Conservation (phyloP, 176 grass and related monocot species). For the Avena atlantica region DNA sequence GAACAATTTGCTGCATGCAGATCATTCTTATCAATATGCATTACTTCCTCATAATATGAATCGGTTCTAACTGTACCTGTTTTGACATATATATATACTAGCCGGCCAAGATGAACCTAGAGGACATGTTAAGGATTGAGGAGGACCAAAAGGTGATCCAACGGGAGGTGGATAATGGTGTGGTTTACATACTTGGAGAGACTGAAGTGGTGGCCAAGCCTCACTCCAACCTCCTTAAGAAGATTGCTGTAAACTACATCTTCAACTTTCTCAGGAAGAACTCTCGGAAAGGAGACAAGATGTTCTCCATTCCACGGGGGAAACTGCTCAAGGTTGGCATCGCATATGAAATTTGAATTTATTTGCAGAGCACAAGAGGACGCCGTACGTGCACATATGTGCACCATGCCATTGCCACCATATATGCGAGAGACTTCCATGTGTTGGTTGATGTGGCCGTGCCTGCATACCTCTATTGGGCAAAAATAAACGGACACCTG, state of each 20-base stretch:
- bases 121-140: slow-evolving; percentile 51
- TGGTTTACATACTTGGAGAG: slow-evolving; percentile 74
- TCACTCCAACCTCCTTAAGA: slow-evolving; percentile 58
- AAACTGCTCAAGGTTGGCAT: slow-evolving; percentile 77
- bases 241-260: slow-evolving; percentile 57
- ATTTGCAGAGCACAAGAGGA: too few relatives aligned
- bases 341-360: slow-evolving; percentile 63
- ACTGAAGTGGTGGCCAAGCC: slow-evolving; percentile 61
- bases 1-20: background rate
- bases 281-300: slow-evolving; percentile 64
- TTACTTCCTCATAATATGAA: background rate
- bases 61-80: background rate
- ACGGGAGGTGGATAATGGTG: slow-evolving; percentile 62
- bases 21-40: background rate
- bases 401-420: background rate
- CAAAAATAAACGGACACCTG: background rate
- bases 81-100: background rate
- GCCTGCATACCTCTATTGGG: background rate
- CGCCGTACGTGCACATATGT: background rate
- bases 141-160: slow-evolving; percentile 61
- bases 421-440: background rate
- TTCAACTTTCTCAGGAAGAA: slow-evolving; percentile 70
- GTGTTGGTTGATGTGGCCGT: background rate
- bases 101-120: slow-evolving; percentile 50
- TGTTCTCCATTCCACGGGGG: slow-evolving; percentile 62